Evolutionary conservation across 495 filamentous ascomycete genomes (phyloP).

Genomic region (Hypoxylon lienhwacheense): DNA sequence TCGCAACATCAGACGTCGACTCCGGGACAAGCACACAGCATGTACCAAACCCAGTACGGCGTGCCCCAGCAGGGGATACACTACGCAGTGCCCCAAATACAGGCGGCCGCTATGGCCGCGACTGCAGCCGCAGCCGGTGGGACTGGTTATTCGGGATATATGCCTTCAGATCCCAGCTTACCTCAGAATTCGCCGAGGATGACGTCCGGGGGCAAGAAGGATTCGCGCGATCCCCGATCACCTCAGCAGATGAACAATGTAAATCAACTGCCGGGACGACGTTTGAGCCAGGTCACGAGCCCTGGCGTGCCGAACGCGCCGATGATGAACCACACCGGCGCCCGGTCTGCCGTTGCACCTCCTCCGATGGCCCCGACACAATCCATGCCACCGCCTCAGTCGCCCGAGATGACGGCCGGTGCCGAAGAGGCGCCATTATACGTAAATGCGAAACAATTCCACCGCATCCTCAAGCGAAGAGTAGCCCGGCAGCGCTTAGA

Average conservation of each 20-base stretch:
- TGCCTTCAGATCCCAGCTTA: slow-evolving; percentile 56
- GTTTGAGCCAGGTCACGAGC: slow-evolving; percentile 67
- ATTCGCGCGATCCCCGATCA: slow-evolving; percentile 61
- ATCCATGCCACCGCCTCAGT: slow-evolving; percentile 66
- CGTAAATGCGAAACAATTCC: slow-evolving; percentile 98
- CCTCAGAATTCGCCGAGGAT: slow-evolving; percentile 64
- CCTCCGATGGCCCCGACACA: slow-evolving; percentile 50
- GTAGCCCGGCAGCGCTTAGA: slow-evolving; percentile 93
- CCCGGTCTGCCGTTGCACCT: slow-evolving; percentile 48
- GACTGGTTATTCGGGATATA: slow-evolving; percentile 55
- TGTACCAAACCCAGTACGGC: slow-evolving; percentile 62
- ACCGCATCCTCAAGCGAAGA: slow-evolving; percentile 90
- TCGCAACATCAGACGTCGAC: slow-evolving; percentile 59
- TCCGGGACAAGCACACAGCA: slow-evolving; percentile 57
- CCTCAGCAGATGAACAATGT: slow-evolving; percentile 62
- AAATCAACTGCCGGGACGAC: slow-evolving; percentile 48
- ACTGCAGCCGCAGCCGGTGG: slow-evolving; percentile 69
- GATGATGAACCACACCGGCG: slow-evolving; percentile 57
- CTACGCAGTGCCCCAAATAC: slow-evolving; percentile 61
- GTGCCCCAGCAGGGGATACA: slow-evolving; percentile 61
- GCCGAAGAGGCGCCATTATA: slow-evolving; percentile 95
- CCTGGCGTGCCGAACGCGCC: slow-evolving; percentile 61
- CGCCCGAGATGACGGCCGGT: slow-evolving; percentile 77
- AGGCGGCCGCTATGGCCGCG: slow-evolving; percentile 70
- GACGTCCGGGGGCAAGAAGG: slow-evolving; percentile 56